These are phyloP conservation scores for Geotrichum fermentans DNA, from an alignment of 1,139 yeast species.

Conservation along the genomic window DNA sequence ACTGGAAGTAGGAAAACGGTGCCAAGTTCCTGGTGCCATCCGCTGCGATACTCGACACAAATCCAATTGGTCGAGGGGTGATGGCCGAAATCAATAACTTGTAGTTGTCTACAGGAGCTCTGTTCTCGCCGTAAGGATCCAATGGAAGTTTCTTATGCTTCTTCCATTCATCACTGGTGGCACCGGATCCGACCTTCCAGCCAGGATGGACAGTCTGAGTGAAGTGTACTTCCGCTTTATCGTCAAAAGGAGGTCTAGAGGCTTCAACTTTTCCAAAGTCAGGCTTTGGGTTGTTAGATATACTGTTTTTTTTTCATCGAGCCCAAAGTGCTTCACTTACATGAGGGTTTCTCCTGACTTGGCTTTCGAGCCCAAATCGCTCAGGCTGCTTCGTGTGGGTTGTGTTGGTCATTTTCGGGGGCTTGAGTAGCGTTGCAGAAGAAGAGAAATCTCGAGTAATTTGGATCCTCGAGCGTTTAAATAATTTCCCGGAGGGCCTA, in stretches of 20 bases:
- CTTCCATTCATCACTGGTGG: slow-evolving; percentile 39
- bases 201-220: slow-evolving; percentile 25
- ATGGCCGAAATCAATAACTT: slow-evolving; percentile 48
- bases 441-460: too few relatives aligned
- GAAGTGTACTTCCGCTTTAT: slow-evolving; percentile 23
- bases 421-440: too few relatives aligned
- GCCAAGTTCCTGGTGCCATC: slow-evolving; percentile 50
- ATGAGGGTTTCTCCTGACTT: slow-evolving; percentile 25
- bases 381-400: slow-evolving; percentile 8
- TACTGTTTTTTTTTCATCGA: not conserved
- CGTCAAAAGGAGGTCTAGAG: slow-evolving; percentile 34
- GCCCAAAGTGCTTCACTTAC: slow-evolving; percentile 13
- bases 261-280: slow-evolving; percentile 36
- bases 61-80: slow-evolving; percentile 58
- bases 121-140: slow-evolving; percentile 47
- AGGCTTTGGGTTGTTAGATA: slow-evolving; percentile 1
- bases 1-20: slow-evolving; percentile 54
- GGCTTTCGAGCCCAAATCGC: slow-evolving; percentile 25
- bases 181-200: slow-evolving; percentile 52
- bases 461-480: too few relatives aligned
- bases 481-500: too few relatives aligned
- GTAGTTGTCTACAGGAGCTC: slow-evolving; percentile 47
- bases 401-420: too few relatives aligned
- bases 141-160: slow-evolving; percentile 44
- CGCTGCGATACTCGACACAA: slow-evolving; percentile 45